Evolutionary conservation across 805 yeast species (phyloP).

Genomic region (Scheffersomyces spartinae): DNA sequence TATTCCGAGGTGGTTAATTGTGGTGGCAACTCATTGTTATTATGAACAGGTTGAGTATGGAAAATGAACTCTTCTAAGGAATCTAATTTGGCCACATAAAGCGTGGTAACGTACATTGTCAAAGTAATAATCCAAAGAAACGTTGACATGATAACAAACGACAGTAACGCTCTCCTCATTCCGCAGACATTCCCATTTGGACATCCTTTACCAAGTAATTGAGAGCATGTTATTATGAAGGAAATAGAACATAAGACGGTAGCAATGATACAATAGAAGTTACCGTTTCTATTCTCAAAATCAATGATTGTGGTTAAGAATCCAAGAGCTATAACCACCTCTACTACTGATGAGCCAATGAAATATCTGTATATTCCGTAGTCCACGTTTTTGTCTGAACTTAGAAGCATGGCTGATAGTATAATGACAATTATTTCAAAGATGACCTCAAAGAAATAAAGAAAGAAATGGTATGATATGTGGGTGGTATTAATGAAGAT

Average conservation of each 20-base stretch:
- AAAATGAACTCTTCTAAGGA: conserved; percentile 20
- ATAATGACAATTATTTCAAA: conserved; percentile 17
- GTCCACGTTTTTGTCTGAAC: conserved; percentile 12
- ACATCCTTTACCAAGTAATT: too few relatives aligned
- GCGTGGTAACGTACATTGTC: conserved; percentile 26
- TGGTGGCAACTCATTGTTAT: conserved; percentile 9
- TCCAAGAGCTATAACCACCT: conserved; percentile 20
- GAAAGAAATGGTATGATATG: conserved; percentile 14
- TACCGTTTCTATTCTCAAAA: conserved; percentile 28
- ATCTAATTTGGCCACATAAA: conserved; percentile 25
- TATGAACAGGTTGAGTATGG: too few relatives aligned
- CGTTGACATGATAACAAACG: conserved; percentile 25
- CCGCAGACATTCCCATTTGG: conserved; percentile 12
- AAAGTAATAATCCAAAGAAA: conserved; percentile 27
- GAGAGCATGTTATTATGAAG: too few relatives aligned
- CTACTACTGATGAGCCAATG: conserved; percentile 23
- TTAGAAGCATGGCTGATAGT: conserved; percentile 14
- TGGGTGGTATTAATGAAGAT: too few relatives aligned
- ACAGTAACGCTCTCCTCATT: conserved; percentile 22
- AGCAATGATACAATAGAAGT: conserved; percentile 26
- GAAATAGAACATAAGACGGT: conserved; percentile 22
- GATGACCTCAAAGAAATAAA: conserved; percentile 19
- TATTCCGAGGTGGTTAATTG: background rate
- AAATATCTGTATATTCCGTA: conserved; percentile 22
- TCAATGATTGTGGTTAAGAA: conserved; percentile 25